Percentiles rank a stretch among this genome's conserved stretches.
phyloP scores from a whole-genome alignment of 1,284 basidiomycete species.

The Rhizoctonia solani region DNA sequence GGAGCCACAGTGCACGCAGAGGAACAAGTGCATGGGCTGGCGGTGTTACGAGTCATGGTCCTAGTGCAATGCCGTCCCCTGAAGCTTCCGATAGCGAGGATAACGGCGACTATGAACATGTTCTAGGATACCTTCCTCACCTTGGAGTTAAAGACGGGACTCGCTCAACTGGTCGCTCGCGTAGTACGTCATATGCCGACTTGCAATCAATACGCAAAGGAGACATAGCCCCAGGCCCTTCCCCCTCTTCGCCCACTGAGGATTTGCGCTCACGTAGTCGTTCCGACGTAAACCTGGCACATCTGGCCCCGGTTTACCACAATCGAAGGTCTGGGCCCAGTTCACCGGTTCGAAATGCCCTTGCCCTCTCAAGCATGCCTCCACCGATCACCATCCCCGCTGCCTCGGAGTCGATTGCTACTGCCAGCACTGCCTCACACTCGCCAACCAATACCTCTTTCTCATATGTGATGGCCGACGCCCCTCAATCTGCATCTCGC shows the following conservation, averaged over 20 bases:
- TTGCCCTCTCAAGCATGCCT: slow-evolving; percentile 28
- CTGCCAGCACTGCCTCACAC: slow-evolving; percentile 18
- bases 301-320: slow-evolving; percentile 36
- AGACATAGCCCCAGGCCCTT: neutral
- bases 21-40: slow-evolving; percentile 81
- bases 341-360: slow-evolving; percentile 24
- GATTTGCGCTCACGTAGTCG: slow-evolving; percentile 34
- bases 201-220: slow-evolving; percentile 63
- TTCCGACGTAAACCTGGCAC: slow-evolving; percentile 34
- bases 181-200: slow-evolving; percentile 78
- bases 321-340: slow-evolving; percentile 20
- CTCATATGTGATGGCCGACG: slow-evolving; percentile 28
- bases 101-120: slow-evolving; percentile 77
- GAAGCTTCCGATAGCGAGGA: slow-evolving; percentile 64
- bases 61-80: slow-evolving; percentile 66
- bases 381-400: slow-evolving; percentile 16
- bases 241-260: slow-evolving; percentile 23
- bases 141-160: slow-evolving; percentile 49
- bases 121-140: slow-evolving; percentile 64
- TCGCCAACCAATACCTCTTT: slow-evolving; percentile 29
- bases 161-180: slow-evolving; percentile 51
- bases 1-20: slow-evolving; percentile 71
- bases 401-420: slow-evolving; percentile 14
- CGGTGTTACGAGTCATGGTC: slow-evolving; percentile 55
- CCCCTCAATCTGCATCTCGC: slow-evolving; percentile 3